Evolutionary conservation across 176 grass and related monocot species (phyloP).

Genomic region (Carex kokanica): DNA sequence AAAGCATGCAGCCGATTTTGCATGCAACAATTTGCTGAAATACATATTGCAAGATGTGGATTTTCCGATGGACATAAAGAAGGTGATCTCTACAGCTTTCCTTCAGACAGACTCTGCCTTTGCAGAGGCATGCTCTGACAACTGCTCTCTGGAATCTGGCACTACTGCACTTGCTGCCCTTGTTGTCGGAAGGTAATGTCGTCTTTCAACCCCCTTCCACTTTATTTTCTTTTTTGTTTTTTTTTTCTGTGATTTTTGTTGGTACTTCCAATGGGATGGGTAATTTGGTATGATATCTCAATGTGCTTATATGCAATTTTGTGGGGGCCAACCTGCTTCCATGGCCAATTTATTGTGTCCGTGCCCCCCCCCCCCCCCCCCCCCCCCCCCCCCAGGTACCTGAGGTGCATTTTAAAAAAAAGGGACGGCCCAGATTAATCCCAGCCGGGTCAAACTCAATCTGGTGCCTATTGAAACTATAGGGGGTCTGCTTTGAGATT

Average conservation of each 20-base stretch:
- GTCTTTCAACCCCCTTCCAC: background rate
- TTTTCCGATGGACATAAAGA: conserved; percentile 79
- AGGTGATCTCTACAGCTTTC: conserved; percentile 73
- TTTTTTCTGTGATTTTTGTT: background rate
- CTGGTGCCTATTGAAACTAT: no score
- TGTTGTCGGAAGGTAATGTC: conserved; percentile 63
- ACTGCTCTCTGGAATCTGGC: conserved; percentile 76
- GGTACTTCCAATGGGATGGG: background rate
- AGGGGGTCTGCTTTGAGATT: no score
- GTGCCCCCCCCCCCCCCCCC: no score
- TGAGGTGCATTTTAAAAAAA: no score
- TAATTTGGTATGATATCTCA: background rate
- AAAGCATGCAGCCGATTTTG: conserved; percentile 94
- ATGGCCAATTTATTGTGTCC: background rate
- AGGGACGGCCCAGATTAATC: no score
- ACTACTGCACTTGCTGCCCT: conserved; percentile 85
- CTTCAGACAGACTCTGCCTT: conserved; percentile 88
- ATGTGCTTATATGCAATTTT: background rate
- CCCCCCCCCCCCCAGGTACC: no score
- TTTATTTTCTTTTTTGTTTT: background rate
- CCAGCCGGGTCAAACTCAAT: no score
- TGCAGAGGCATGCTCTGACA: conserved; percentile 65
- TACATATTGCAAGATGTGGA: conserved; percentile 65
- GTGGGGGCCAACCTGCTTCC: background rate
- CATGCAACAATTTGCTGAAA: conserved; percentile 71